Evolutionary conservation across 192 early-diverging fungal genomes (phyloP).

Genomic region (Chytriomyces confervae): DNA sequence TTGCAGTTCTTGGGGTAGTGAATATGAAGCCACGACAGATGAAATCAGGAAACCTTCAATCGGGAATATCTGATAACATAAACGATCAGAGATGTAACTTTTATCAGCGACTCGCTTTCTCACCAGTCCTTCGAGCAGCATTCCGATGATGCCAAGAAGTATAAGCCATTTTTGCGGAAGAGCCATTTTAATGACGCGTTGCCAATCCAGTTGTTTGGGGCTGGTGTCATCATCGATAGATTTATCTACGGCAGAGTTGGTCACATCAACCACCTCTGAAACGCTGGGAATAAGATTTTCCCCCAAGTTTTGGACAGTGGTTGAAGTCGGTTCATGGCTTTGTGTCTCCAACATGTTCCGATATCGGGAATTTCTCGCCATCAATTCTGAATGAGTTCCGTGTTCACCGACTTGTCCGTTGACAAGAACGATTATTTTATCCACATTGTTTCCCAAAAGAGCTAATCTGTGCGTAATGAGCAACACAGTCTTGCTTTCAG

Average conservation of each 20-base stretch:
- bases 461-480: slow-evolving; percentile 14
- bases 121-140: slow-evolving; percentile 17
- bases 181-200: background rate
- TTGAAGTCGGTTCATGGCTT: no score
- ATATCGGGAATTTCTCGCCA: background rate
- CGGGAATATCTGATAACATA: background rate
- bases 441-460: background rate
- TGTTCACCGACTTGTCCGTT: slow-evolving; percentile 2
- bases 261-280: no score
- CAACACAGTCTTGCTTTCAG: background rate
- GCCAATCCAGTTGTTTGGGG: background rate
- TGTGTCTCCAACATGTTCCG: background rate
- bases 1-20: background rate
- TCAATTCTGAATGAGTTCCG: background rate
- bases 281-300: no score
- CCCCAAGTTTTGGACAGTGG: no score
- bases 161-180: background rate
- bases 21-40: slow-evolving; percentile 10
- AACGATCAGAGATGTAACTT: no score
- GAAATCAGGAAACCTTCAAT: slow-evolving; percentile 11
- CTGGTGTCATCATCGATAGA: no score
- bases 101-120: no score
- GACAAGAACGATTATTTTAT: background rate
- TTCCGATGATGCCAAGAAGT: background rate
- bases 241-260: no score